These are phyloP conservation scores for Aspergillus neotritici DNA, from an alignment of 2,329 filamentous ascomycete species.

Conservation along the genomic window DNA sequence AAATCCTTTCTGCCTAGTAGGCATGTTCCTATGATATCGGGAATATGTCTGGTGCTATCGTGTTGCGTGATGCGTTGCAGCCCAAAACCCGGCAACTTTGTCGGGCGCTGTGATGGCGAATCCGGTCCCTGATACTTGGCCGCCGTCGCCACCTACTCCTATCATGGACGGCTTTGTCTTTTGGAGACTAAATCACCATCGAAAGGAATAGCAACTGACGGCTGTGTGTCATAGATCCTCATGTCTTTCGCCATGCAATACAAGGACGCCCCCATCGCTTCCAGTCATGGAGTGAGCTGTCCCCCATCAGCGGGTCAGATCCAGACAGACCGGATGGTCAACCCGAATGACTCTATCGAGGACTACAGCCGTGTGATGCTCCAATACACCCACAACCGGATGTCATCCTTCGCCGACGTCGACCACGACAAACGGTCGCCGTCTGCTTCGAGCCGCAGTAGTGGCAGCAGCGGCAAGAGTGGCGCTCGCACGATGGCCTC, in stretches of 20 bases:
- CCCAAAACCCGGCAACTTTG: too few species aligned
- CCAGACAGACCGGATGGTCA: constrained; percentile 15
- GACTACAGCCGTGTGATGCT: constrained; percentile 38
- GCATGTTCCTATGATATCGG: too few species aligned
- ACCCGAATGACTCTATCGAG: constrained; percentile 27
- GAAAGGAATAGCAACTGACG: neutral
- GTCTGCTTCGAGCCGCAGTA: constrained; percentile 22
- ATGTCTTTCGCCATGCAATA: constrained; percentile 16
- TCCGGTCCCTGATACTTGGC: neutral
- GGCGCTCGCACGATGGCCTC: constrained; percentile 15
- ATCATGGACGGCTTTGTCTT: neutral
- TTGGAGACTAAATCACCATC: neutral
- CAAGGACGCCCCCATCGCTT: constrained; percentile 15
- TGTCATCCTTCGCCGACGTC: constrained; percentile 28
- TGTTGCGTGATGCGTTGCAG: too few species aligned
- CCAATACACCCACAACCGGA: constrained; percentile 34
- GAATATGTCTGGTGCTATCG: too few species aligned
- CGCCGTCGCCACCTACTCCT: neutral
- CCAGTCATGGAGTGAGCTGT: constrained; percentile 13
- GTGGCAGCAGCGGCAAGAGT: constrained; percentile 25
- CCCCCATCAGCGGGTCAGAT: constrained; percentile 15
- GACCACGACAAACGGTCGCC: constrained; percentile 16
- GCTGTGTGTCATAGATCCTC: neutral
- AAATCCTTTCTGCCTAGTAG: too few species aligned
- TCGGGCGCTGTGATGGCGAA: neutral